A percentile compares a stretch with the other conserved stretches of the same genome.
Evolutionary conservation across 2,329 filamentous ascomycete species (phyloP).

Genomic region (Neophaeococcomyces mojaviensis): DNA sequence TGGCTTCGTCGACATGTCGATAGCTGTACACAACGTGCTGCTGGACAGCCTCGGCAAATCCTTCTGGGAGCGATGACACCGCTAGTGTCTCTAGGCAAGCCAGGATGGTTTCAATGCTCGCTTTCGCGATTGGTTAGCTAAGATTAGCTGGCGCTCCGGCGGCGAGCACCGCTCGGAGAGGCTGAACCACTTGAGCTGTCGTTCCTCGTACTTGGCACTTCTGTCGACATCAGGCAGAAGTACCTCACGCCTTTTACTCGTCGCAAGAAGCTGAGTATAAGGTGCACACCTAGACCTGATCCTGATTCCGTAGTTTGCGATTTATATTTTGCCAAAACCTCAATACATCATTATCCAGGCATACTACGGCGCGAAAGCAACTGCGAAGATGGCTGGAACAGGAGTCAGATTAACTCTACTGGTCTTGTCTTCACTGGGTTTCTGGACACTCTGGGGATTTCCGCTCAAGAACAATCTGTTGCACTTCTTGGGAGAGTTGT

Average conservation of each 20-base stretch:
- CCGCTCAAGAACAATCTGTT: slow-evolving; percentile 24
- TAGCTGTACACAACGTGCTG: no score
- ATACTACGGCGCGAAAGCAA: slow-evolving; percentile 5
- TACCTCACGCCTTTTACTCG: not conserved
- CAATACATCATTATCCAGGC: no score
- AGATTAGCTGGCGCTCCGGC: not conserved
- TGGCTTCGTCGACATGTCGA: no score
- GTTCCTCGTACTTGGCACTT: not conserved
- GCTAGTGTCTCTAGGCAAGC: no score
- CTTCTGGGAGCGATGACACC: no score
- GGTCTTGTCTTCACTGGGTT: slow-evolving; percentile 12
- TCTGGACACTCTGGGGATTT: slow-evolving; percentile 23
- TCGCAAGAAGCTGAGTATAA: not conserved
- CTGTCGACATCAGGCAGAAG: not conserved
- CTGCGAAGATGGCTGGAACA: slow-evolving; percentile 7
- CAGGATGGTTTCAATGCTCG: no score
- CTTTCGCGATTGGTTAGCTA: slow-evolving; percentile 1
- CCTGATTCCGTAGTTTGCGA: no score
- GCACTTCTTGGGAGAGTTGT: slow-evolving; percentile 18
- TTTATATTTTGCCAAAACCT: no score
- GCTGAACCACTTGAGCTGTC: no score
- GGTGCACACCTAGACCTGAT: not conserved
- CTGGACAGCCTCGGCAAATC: no score
- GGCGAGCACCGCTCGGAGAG: not conserved
- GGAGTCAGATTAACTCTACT: not conserved